phyloP scores from a whole-genome alignment of 352 stramenopile genomes.

The Phytophthora hibernalis region DNA sequence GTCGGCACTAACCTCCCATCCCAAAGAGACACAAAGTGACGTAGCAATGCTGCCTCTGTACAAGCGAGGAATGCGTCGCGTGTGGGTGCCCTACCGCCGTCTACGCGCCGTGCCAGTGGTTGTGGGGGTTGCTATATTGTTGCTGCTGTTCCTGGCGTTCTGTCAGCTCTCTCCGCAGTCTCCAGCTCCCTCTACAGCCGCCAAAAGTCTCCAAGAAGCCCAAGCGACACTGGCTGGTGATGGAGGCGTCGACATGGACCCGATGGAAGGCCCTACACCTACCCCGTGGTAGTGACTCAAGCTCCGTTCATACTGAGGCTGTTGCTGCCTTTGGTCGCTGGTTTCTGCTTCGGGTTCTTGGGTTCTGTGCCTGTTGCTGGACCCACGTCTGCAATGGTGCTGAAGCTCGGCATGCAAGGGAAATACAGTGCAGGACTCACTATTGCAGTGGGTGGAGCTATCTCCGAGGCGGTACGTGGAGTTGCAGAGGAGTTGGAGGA shows the following conservation, averaged over 20 bases:
- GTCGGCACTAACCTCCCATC: slow-evolving; percentile 10
- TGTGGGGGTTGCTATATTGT: slow-evolving; percentile 40
- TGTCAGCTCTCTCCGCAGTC: slow-evolving; percentile 30
- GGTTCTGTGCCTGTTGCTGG: slow-evolving; percentile 85
- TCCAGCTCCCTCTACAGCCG: slow-evolving; percentile 9
- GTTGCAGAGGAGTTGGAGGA: not conserved
- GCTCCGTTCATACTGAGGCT: slow-evolving; percentile 65
- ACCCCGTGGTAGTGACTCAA: not conserved
- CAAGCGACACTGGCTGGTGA: slow-evolving; percentile 9
- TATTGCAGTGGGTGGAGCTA: slow-evolving; percentile 83
- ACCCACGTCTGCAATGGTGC: slow-evolving; percentile 88
- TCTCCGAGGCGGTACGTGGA: slow-evolving; percentile 76
- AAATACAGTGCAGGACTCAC: slow-evolving; percentile 84
- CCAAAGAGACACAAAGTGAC: slow-evolving; percentile 19
- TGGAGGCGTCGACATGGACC: slow-evolving; percentile 22
- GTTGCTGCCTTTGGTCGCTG: slow-evolving; percentile 75
- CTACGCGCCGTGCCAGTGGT: slow-evolving; percentile 64
- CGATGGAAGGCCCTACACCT: slow-evolving; percentile 4
- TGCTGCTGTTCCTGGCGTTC: slow-evolving; percentile 73
- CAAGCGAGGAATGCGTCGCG: slow-evolving; percentile 69
- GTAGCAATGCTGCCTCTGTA: slow-evolving; percentile 62
- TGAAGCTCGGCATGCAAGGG: slow-evolving; percentile 88
- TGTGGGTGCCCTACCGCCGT: slow-evolving; percentile 62
- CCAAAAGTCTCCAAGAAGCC: slow-evolving; percentile 1
- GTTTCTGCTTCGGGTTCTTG: slow-evolving; percentile 88